phyloP scores from a whole-genome alignment of 2,329 filamentous ascomycete species.

The Penicillium sp. region DNA sequence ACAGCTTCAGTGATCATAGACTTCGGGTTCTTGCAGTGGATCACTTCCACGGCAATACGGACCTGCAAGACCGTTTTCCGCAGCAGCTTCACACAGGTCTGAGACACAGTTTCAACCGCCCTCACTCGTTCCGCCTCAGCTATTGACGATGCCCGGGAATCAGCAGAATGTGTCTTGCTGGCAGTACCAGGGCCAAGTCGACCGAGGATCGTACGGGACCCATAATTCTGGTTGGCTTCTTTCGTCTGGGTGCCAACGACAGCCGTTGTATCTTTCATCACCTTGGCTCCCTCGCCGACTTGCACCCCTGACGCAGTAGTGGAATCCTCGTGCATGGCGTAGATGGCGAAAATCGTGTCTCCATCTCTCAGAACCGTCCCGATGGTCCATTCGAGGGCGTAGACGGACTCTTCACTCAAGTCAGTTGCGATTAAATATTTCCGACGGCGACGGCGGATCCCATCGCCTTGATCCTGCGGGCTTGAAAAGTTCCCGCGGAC shows the following conservation, averaged over 20 bases:
- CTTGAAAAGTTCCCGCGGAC: slow-evolving; percentile 77
- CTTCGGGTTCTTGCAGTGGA: slow-evolving; percentile 97
- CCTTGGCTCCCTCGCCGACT: slow-evolving; percentile 69
- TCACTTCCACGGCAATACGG: slow-evolving; percentile 88
- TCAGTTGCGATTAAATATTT: slow-evolving; percentile 97
- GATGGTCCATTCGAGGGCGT: slow-evolving; percentile 96
- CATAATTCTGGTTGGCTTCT: slow-evolving; percentile 48
- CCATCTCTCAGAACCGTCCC: slow-evolving; percentile 91
- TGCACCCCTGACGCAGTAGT: slow-evolving; percentile 42
- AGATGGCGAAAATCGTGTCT: slow-evolving; percentile 88
- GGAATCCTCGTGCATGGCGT: slow-evolving; percentile 84
- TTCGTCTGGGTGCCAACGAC: slow-evolving; percentile 62
- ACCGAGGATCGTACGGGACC: slow-evolving; percentile 32
- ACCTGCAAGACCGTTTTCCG: slow-evolving; percentile 91
- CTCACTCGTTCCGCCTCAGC: slow-evolving; percentile 75
- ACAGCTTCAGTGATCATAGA: slow-evolving; percentile 92
- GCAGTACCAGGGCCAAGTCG: slow-evolving; percentile 38
- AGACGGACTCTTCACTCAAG: slow-evolving; percentile 87
- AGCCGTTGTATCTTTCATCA: slow-evolving; percentile 71
- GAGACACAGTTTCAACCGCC: slow-evolving; percentile 79
- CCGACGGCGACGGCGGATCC: slow-evolving; percentile 72
- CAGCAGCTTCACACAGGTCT: slow-evolving; percentile 78
- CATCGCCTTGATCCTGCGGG: slow-evolving; percentile 73
- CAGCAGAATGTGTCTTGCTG: slow-evolving; percentile 45
- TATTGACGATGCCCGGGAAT: slow-evolving; percentile 54